Base-by-base conservation (phyloP, 768 basidiomycete species). In the Trametes cubensis region DNA sequence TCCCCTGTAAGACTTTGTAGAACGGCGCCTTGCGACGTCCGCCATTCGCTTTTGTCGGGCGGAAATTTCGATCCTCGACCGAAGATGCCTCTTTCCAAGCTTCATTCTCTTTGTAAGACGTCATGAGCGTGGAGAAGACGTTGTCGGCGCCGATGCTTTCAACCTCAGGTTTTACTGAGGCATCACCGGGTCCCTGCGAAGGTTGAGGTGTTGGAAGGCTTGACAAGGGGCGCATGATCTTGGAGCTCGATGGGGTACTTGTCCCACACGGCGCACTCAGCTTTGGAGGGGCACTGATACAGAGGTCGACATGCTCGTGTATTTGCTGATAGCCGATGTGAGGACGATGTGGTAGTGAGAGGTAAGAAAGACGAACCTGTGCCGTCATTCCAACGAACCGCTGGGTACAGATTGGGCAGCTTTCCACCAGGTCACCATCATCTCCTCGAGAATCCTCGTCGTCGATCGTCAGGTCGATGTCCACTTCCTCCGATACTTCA, bases 1-100 rank as follows among this genome's bases (percentile, higher is more conserved):
- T 97, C 1, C 97, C 96, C 68, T 93, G 90, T 67, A 98, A 72
- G 23, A 94, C 84, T 77, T 98, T 99, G 77, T 96, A 98, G 72
- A 98, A 98, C 0, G 97, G 97, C 0, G 95, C 93, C 60, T 84
- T 87, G 61, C 91, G 78, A 28, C 91, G 81, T 30, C 78, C 76
- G 28, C 80, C 79, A 40, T 80, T 82, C 17, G 73, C 74, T 58
- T 83, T 83, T 7, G 74, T 78, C 2, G 79, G 73, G 17, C 78
- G 79, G 62, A 79, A 80, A 48, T 74, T 77, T 25, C 75, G 78
- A 62, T 81, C 79, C 63, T 87, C 85, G 0, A 74, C 77, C 17
- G 75, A 72, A 18, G 84, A 76, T 0, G 88, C 94, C 72, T 93
- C 90, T 69, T 88, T 90, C 95, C 95, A 98, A 2, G 85, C 84